phyloP scores from a whole-genome alignment of 768 basidiomycete species.

The Pholiota microspora region DNA sequence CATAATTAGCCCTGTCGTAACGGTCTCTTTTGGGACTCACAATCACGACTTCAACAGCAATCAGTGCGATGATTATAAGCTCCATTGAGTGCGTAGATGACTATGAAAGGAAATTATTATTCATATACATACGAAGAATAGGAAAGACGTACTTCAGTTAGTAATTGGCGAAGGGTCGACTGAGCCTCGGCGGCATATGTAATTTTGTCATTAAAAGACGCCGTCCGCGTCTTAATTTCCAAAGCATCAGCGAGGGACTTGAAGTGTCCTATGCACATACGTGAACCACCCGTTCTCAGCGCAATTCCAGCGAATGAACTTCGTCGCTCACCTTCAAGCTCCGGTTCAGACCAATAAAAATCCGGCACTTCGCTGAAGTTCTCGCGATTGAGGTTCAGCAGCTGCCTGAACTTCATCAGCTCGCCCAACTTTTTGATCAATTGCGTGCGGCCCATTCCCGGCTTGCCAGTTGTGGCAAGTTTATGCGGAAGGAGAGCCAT shows the following conservation, averaged over 20 bases:
- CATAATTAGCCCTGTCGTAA: neutral
- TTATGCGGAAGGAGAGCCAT: constrained; percentile 79
- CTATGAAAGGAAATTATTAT: constrained; percentile 35
- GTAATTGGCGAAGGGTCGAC: constrained; percentile 82
- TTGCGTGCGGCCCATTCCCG: constrained; percentile 74
- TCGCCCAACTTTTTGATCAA: constrained; percentile 92
- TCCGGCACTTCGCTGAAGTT: constrained; percentile 89
- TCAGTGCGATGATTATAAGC: constrained; percentile 90
- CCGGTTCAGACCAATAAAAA: constrained; percentile 94
- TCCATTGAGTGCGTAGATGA: constrained; percentile 92
- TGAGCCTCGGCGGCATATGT: constrained; percentile 90
- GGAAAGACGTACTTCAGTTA: constrained; percentile 67
- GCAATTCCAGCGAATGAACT: neutral
- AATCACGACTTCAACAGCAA: constrained; percentile 93
- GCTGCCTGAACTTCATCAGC: constrained; percentile 89
- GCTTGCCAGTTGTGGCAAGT: constrained; percentile 77
- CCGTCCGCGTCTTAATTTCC: constrained; percentile 80
- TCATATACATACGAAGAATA: neutral
- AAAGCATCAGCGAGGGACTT: constrained; percentile 81
- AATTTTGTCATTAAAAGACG: constrained; percentile 87
- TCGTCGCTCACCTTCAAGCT: constrained; percentile 65
- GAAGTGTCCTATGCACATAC: constrained; percentile 59
- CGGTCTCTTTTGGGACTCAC: constrained; percentile 41
- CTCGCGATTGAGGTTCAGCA: constrained; percentile 84
- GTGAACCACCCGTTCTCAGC: neutral